These are phyloP conservation scores for Cystofilobasidium macerans DNA, from an alignment of 768 basidiomycete species.

Conservation along the genomic window DNA sequence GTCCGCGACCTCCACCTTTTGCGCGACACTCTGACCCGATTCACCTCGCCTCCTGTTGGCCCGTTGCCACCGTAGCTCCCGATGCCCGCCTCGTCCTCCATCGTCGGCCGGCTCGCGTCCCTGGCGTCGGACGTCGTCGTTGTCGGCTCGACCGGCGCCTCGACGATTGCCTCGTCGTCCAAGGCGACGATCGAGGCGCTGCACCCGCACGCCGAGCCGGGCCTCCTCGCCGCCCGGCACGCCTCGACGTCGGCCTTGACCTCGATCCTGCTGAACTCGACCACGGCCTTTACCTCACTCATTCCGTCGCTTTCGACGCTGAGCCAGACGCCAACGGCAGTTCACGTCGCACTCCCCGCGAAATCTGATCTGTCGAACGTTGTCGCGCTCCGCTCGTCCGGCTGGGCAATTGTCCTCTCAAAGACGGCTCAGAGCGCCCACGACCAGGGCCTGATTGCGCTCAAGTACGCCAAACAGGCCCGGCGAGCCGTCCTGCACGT, in stretches of 20 bases:
- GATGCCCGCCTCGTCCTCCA: constrained; percentile 15
- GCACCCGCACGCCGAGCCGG: constrained; percentile 22
- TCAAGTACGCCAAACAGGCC: constrained; percentile 60
- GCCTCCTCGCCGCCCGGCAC: constrained; percentile 15
- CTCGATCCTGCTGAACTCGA: constrained; percentile 24
- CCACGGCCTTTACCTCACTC: constrained; percentile 23
- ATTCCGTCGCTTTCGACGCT: constrained; percentile 28
- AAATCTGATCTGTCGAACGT: constrained; percentile 37
- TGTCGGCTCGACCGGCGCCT: neutral
- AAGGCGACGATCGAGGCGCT: constrained; percentile 14
- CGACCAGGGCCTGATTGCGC: constrained; percentile 78
- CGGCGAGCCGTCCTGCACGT: constrained; percentile 73
- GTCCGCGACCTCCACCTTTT: no score
- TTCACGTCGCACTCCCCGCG: constrained; percentile 25
- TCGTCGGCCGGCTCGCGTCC: constrained; percentile 21
- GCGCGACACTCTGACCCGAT: neutral
- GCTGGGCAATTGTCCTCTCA: constrained; percentile 74
- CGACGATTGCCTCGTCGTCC: constrained; percentile 10
- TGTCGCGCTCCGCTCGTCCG: constrained; percentile 62
- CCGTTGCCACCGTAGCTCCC: neutral
- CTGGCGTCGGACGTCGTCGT: constrained; percentile 20
- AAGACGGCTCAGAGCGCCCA: constrained; percentile 67
- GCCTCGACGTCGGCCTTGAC: constrained; percentile 22
- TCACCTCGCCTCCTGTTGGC: neutral
- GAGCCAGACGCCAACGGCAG: constrained; percentile 24